Evolutionary conservation across 2,329 filamentous ascomycete species (phyloP).

Genomic region (Cercospora brassicicola): DNA sequence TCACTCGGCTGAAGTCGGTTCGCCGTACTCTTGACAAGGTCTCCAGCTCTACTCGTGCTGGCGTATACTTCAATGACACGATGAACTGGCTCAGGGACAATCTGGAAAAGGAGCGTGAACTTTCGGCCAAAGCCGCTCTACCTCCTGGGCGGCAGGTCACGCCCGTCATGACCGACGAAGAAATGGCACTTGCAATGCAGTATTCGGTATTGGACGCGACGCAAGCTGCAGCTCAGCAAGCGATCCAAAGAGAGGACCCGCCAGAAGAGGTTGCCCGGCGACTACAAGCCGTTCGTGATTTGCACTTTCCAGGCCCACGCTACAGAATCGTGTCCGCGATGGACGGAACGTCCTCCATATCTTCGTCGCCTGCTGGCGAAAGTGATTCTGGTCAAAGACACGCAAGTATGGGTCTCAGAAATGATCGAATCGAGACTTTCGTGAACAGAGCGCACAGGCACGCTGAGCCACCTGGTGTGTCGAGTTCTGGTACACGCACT

Average conservation of each 20-base stretch:
- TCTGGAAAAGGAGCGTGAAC: conserved; percentile 12
- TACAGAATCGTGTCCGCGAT: background rate
- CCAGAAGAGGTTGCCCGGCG: background rate
- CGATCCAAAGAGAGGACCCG: background rate
- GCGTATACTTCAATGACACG: conserved; percentile 11
- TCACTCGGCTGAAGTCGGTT: conserved; percentile 6
- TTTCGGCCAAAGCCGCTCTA: conserved; percentile 3
- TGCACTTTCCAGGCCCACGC: background rate
- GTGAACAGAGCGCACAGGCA: background rate
- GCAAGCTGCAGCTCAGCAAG: background rate
- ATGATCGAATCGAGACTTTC: background rate
- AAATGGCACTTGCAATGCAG: conserved; percentile 16
- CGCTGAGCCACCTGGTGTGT: background rate
- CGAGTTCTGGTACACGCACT: background rate
- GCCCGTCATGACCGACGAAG: conserved; percentile 14
- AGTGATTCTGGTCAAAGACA: background rate
- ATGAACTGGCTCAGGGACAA: conserved; percentile 12
- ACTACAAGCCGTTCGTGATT: conserved; percentile 3
- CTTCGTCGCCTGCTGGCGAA: background rate
- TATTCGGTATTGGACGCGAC: conserved; percentile 2
- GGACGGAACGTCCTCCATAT: background rate
- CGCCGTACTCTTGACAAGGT: conserved; percentile 15
- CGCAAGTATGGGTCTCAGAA: background rate
- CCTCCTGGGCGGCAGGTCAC: conserved; percentile 7
- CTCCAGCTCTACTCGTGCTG: conserved; percentile 9